Conservation (phyloP, 768 basidiomycete genomes). For the Naematelia encephala region DNA sequence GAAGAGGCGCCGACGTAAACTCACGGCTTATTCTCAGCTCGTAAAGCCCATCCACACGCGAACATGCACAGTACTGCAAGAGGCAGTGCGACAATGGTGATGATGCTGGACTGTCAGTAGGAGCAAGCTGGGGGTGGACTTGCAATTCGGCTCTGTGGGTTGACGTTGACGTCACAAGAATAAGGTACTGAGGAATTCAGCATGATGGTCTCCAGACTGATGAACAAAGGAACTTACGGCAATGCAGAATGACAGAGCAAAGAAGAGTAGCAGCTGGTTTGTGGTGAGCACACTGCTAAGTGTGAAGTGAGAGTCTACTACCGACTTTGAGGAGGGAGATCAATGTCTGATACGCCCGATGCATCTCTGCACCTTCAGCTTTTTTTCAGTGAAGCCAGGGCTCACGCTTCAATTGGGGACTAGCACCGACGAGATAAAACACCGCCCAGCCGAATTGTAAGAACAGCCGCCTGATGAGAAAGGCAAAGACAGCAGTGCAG, state of each 20-base stretch:
- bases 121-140: conserved; percentile 2
- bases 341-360: conserved; percentile 36
- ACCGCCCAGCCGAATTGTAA: conserved; percentile 37
- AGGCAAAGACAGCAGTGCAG: conserved; percentile 21
- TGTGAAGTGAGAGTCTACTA: too few species aligned
- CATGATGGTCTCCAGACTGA: too few species aligned
- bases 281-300: too few species aligned
- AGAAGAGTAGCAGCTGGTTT: conserved; percentile 28
- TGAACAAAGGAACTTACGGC: conserved; percentile 23
- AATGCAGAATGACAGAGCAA: conserved; percentile 33
- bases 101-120: conserved; percentile 16
- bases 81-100: conserved; percentile 37
- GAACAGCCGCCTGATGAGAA: conserved; percentile 18
- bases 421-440: conserved; percentile 37
- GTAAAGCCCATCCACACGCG: conserved; percentile 32
- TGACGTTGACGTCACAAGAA: conserved; percentile 24
- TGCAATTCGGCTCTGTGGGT: conserved; percentile 33
- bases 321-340: conserved; percentile 28
- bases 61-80: conserved; percentile 25
- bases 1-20: not conserved
- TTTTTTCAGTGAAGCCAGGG: not conserved
- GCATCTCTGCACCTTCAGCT: conserved; percentile 21
- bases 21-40: conserved; percentile 35
- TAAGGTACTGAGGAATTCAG: conserved; percentile 24
- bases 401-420: conserved; percentile 35